These are phyloP conservation scores for Fagopyrum homotropicum DNA, from an alignment of 148 eudicot genomes.

Conservation along the genomic window DNA sequence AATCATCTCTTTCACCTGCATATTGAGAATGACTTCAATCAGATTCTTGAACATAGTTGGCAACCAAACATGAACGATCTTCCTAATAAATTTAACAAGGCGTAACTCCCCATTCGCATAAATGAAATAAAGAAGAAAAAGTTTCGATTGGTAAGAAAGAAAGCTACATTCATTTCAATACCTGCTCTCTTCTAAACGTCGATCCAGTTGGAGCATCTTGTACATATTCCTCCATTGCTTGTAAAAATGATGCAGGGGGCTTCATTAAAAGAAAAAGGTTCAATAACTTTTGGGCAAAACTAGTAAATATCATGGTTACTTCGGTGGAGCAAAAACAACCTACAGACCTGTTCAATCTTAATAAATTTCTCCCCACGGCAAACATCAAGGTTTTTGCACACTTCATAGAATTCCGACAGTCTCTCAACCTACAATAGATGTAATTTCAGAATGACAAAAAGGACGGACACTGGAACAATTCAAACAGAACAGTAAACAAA, in stretches of 20 bases:
- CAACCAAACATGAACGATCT: too few relatives aligned
- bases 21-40: neutral
- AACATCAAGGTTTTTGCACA: conserved; percentile 78
- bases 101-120: neutral
- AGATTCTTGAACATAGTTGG: neutral
- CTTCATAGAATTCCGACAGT: conserved; percentile 89
- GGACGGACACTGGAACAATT: neutral
- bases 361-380: conserved; percentile 79
- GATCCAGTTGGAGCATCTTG: conserved; percentile 88
- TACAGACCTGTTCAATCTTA: conserved; percentile 83
- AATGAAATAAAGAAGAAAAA: neutral
- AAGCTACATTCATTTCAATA: conserved; percentile 13
- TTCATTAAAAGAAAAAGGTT: conserved; percentile 24
- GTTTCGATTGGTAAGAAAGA: neutral
- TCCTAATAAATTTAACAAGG: too few relatives aligned
- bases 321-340: neutral
- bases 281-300: neutral
- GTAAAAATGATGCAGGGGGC: conserved; percentile 97
- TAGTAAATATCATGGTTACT: neutral
- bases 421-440: conserved; percentile 63
- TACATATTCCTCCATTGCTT: conserved; percentile 97
- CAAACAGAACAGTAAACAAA: neutral
- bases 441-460: neutral
- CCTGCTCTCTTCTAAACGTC: conserved; percentile 71
- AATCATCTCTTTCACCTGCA: conserved; percentile 44